Evolutionary conservation across 371 early-diverging fungal species (phyloP).

Genomic region (Syncephalis plumigaleata): DNA sequence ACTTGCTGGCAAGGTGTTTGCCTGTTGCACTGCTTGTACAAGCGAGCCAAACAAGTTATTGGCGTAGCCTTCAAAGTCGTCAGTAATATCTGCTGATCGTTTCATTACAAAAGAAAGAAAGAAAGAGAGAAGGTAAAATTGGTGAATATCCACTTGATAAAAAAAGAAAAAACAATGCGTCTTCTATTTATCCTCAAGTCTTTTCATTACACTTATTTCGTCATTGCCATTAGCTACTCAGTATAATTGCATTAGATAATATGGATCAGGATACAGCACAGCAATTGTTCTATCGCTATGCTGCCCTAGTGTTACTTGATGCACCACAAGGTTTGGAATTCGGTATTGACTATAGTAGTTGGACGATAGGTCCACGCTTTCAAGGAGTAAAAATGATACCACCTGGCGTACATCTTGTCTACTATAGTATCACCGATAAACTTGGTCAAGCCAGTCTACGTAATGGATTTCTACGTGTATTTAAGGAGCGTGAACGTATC

Average conservation of each 20-base stretch:
- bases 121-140: too few species aligned
- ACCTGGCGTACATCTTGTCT: conserved; percentile 84
- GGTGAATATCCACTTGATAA: too few species aligned
- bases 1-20: conserved; percentile 29
- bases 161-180: too few species aligned
- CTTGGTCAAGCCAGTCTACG: conserved; percentile 40
- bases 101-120: too few species aligned
- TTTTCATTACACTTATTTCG: too few species aligned
- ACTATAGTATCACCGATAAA: conserved; percentile 36
- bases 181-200: too few species aligned
- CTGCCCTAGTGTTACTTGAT: conserved; percentile 58
- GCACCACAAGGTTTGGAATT: conserved; percentile 49
- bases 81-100: conserved; percentile 3
- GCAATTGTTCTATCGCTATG: conserved; percentile 55
- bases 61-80: conserved; percentile 34
- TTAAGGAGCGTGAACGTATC: conserved; percentile 41
- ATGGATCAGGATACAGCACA: conserved; percentile 69
- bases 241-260: too few species aligned
- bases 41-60: conserved; percentile 33
- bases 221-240: too few species aligned
- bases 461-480: conserved; percentile 57
- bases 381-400: conserved; percentile 88
- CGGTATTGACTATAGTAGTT: conserved; percentile 81
- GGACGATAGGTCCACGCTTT: conserved; percentile 82
- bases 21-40: conserved; percentile 40